Evolutionary conservation across 768 basidiomycete genomes (phyloP), one percentile per base, ranked within the genome.

Genomic region (Leccinum sublutescens): DNA sequence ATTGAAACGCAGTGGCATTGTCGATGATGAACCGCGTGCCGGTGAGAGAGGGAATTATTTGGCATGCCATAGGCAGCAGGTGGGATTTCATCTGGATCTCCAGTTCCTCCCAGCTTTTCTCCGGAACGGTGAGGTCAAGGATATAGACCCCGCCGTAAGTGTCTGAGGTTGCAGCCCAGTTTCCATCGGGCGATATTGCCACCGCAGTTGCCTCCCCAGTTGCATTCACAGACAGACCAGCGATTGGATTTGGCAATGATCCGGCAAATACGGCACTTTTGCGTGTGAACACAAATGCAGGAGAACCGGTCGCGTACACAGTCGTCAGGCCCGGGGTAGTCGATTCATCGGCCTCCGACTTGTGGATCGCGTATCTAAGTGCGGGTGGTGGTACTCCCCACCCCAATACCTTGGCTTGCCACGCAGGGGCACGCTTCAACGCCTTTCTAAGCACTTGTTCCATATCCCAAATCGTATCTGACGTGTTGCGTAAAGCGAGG

Each of bases 171-270:
- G 60, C 70, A 17, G 65, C 50, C 58, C 60, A 59, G 33, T 34
- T 50, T 2, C 71, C 66, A 55, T 72, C 62, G 0, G 55, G 33
- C 4, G 71, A 71, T n/a, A 72, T 55, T 1, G 66, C 55, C 23
- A 64, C 7, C 2, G 31, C 43, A 25, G 34, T 55, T 2, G 54
- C 29, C 5, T 43, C 29, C 15, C 7, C 25, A 15, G 52, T 11
- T 2, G 17, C 6, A 29, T 36, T 17, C 12, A 57, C 0, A 19
- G 60, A 48, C 2, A 31, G 36, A 3, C 15, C 21, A 17, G 36
- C 34, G 27, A n/a, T 17, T 7, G 45, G 43, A 25, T 34, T 55
- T 1, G 51, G 51, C 11, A 62, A 40, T 14, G 43, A 19, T 2
- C 59, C 63, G 11, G 14, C 12, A 7, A 27, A 54, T 17, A 55